A percentile compares a stretch with the other conserved stretches of the same genome.
These are phyloP conservation scores for Gilbertella persicaria DNA, from an alignment of 371 early-diverging fungal species.

Conservation along the genomic window DNA sequence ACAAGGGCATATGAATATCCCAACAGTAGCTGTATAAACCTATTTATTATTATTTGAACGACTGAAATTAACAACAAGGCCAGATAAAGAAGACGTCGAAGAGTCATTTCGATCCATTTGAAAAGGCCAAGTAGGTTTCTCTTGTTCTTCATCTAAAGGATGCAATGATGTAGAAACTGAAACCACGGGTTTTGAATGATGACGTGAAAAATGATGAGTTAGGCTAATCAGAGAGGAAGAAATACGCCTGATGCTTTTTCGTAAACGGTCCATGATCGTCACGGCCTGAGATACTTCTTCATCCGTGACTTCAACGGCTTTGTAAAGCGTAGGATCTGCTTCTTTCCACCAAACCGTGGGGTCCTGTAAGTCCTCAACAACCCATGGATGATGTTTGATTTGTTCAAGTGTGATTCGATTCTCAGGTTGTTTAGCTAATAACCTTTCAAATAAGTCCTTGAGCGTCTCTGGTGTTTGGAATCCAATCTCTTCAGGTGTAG, in stretches of 20 bases:
- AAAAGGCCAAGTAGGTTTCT: constrained; percentile 11
- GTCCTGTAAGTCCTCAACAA: constrained; percentile 66
- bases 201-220: constrained; percentile 8
- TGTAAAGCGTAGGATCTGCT: constrained; percentile 29
- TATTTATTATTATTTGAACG: no score
- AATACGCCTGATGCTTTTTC: constrained; percentile 58
- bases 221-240: constrained; percentile 59
- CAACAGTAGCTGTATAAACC: no score
- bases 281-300: constrained; percentile 31
- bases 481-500: constrained; percentile 20
- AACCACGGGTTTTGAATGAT: constrained; percentile 1
- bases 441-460: constrained; percentile 63
- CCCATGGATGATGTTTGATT: constrained; percentile 87
- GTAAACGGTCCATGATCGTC: constrained; percentile 35
- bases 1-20: no score
- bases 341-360: constrained; percentile 41
- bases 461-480: constrained; percentile 23
- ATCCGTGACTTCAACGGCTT: constrained; percentile 33
- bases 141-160: not conserved
- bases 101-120: constrained; percentile 9
- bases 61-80: constrained; percentile 15
- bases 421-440: constrained; percentile 83
- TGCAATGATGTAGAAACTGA: constrained; percentile 5
- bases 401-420: constrained; percentile 80
- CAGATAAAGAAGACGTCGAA: constrained; percentile 17